These are phyloP conservation scores for Salisapilia sapeloensis DNA, from an alignment of 352 stramenopile species.

Conservation along the genomic window DNA sequence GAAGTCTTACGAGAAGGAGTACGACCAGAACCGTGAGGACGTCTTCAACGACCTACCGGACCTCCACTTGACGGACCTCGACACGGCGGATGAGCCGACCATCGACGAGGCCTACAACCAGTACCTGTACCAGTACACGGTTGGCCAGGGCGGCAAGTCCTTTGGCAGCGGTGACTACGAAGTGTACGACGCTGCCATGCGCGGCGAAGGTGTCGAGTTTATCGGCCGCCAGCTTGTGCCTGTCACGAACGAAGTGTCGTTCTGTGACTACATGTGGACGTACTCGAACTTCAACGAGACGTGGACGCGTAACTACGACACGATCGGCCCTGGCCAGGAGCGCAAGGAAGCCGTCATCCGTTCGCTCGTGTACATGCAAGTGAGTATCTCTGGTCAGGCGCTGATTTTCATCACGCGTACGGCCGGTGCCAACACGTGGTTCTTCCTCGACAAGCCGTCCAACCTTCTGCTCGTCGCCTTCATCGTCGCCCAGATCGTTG, in stretches of 20 bases:
- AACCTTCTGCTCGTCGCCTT: constrained; percentile 49
- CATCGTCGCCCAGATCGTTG: constrained; percentile 46
- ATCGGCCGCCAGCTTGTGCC: constrained; percentile 39
- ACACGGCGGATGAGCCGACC: constrained; percentile 15
- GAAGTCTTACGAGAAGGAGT: constrained; percentile 20
- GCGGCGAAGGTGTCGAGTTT: constrained; percentile 24
- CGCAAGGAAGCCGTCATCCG: constrained; percentile 51
- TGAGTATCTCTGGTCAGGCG: constrained; percentile 57
- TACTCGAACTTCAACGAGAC: constrained; percentile 59
- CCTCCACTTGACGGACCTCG: constrained; percentile 30
- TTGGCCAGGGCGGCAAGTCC: constrained; percentile 8
- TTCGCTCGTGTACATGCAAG: constrained; percentile 48
- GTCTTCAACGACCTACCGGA: constrained; percentile 39
- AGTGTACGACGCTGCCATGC: constrained; percentile 21
- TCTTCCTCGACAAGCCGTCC: constrained; percentile 45
- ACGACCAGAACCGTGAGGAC: constrained; percentile 19
- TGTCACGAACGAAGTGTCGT: constrained; percentile 40
- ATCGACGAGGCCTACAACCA: constrained; percentile 28
- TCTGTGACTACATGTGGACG: constrained; percentile 48
- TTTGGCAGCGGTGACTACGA: constrained; percentile 15
- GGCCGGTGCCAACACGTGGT: constrained; percentile 59
- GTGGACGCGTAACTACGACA: constrained; percentile 40
- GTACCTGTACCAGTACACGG: constrained; percentile 39
- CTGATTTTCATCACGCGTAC: constrained; percentile 64
- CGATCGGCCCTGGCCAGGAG: constrained; percentile 40